Conservation (phyloP, 1,284 basidiomycete species). For the Omphalotus olearius region DNA sequence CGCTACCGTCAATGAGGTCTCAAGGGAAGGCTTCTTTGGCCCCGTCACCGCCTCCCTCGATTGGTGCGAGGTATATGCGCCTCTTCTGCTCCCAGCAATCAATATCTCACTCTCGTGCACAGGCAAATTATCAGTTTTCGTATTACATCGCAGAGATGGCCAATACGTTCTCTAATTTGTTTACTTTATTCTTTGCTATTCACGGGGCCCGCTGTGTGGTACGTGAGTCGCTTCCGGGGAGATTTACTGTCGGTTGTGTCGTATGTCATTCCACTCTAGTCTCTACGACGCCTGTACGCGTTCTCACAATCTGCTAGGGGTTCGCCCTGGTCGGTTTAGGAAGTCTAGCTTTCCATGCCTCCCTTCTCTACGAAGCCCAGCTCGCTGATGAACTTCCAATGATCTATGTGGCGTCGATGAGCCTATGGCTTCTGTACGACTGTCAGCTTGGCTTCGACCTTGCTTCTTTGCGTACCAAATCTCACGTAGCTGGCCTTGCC, state of each 20-base stretch:
- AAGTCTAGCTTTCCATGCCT: constrained; percentile 67
- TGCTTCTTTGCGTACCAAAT: constrained; percentile 28
- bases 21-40: constrained; percentile 44
- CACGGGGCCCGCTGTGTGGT: constrained; percentile 36
- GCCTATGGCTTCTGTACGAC: constrained; percentile 53
- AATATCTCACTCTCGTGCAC: neutral
- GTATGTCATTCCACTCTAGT: constrained; percentile 32
- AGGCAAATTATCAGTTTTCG: constrained; percentile 71
- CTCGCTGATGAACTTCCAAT: constrained; percentile 70
- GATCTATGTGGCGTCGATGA: constrained; percentile 57
- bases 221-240: constrained; percentile 40
- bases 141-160: constrained; percentile 65
- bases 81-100: neutral
- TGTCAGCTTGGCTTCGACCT: constrained; percentile 43
- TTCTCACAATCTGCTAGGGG: constrained; percentile 34
- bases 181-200: constrained; percentile 47
- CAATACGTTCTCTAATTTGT: constrained; percentile 61
- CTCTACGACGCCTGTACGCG: neutral
- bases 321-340: constrained; percentile 59
- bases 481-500: constrained; percentile 26
- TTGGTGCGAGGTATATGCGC: constrained; percentile 56
- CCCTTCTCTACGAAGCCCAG: constrained; percentile 62
- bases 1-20: neutral
- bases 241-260: constrained; percentile 48
- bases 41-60: constrained; percentile 65